phyloP scores from a whole-genome alignment of 2,329 filamentous ascomycete species.

The Nothophoma quercina region DNA sequence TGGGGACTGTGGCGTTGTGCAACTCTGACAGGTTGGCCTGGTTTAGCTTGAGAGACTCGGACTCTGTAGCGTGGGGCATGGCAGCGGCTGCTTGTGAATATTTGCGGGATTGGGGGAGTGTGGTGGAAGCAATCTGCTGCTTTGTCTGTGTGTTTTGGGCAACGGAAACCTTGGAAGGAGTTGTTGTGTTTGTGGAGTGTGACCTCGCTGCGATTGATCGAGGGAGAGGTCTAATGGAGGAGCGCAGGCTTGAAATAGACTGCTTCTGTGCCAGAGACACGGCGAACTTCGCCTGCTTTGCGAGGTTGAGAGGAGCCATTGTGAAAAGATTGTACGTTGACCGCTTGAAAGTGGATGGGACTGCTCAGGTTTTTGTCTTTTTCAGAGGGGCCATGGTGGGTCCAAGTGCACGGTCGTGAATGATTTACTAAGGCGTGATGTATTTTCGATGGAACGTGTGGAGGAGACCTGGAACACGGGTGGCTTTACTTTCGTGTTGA shows the following conservation, averaged over 20 bases:
- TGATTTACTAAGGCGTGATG: constrained; percentile 19
- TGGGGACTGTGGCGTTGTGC: constrained; percentile 32
- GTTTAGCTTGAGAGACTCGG: constrained; percentile 26
- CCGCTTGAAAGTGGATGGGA: constrained; percentile 14
- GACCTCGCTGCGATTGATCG: constrained; percentile 10
- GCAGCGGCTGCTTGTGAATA: constrained; percentile 16
- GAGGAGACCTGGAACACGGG: constrained; percentile 19
- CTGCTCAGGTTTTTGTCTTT: constrained; percentile 23
- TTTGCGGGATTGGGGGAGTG: constrained; percentile 10
- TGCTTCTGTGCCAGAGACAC: constrained; percentile 19
- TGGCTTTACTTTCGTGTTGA: constrained; percentile 18
- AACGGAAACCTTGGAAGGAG: constrained; percentile 6
- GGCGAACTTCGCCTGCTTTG: constrained; percentile 20
- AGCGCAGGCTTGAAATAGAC: constrained; percentile 15
- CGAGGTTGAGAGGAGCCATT: constrained; percentile 17
- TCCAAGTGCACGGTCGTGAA: constrained; percentile 17
- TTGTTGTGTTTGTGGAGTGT: constrained; percentile 15
- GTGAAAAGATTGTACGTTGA: constrained; percentile 23
- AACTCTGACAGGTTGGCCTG: constrained; percentile 30
- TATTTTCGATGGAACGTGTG: constrained; percentile 22
- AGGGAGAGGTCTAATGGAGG: constrained; percentile 13
- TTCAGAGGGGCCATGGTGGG: constrained; percentile 20
- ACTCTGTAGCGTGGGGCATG: constrained; percentile 19
- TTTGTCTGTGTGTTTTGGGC: constrained; percentile 12
- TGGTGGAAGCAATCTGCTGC: constrained; percentile 2